Base-by-base conservation (phyloP, 352 stramenopile genomes). In the Globisporangium okanoganense region DNA sequence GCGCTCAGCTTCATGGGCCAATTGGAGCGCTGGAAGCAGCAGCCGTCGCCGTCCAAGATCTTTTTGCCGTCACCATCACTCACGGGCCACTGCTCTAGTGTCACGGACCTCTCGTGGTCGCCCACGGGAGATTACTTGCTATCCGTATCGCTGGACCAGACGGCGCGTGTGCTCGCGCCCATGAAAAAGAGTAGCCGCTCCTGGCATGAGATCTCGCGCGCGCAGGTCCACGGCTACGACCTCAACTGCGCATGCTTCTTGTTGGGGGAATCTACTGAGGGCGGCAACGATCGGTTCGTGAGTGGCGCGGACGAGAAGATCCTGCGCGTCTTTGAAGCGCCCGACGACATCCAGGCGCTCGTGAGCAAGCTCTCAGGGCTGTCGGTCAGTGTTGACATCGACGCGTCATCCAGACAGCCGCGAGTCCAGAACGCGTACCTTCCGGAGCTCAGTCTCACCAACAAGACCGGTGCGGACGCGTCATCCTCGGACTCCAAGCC, bases 231-330 rank as follows among this genome's bases (percentile, higher is more conserved):
- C 41, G 84, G 84, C 25, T 92, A 94, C 44, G 82, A 94, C 49
- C 71, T 94, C 60, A 89, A 92, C 61, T 94, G 84, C 27, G 84
- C 61, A 4, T 74, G 71, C 38, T 92, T 94, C 40, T 49, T 90
- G 4, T 40, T 62, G 10, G 56, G 55, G 22, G 12, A 40, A 6
- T 40, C n/a, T 0, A 18, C 31, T 4, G 18, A 33, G 3, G 29
- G 29, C 29, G 29, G 48, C 38, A 72, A 83, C 22, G 72, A 85
- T 14, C 66, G 74, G 10, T 90, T 90, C 48, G 82, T 94, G 9
- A 89, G 82, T 27, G 84, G 84, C n/a, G 82, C 84, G 0, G 84
- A 92, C 52, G 84, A 94, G 54, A 93, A 94, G 62, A 90, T 94
- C 61, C 54, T 94, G n/a, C 80, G 84, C 3, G 75, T 89, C 2